Conservation (phyloP, 176 grass and related monocot genomes). For the Coix lacrymajobi region DNA sequence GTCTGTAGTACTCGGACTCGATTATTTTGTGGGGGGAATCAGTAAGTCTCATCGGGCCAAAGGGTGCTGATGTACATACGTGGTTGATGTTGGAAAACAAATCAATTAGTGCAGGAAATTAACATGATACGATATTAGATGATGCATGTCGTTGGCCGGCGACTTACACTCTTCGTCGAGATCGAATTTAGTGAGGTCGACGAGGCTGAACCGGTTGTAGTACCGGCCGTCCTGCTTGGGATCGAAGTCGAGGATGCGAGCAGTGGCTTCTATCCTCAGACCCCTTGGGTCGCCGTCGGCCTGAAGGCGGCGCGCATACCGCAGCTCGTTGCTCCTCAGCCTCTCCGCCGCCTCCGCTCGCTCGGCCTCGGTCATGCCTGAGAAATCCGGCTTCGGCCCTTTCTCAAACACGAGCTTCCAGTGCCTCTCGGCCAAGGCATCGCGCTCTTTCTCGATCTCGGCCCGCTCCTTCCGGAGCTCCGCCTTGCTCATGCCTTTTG, state of each 20-base stretch:
- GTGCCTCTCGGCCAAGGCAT: background rate
- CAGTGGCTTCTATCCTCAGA: fast-evolving
- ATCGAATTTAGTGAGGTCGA: background rate
- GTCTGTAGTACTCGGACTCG: background rate
- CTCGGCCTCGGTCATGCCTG: background rate
- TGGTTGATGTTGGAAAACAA: background rate
- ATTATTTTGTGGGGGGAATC: background rate
- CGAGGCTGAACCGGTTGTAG: background rate
- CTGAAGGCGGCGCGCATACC: background rate
- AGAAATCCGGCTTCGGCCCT: background rate
- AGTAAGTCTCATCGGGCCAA: background rate
- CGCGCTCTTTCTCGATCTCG: background rate
- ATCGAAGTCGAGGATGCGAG: background rate
- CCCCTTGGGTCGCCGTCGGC: background rate
- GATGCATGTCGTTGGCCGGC: too few relatives aligned
- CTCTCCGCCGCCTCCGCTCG: background rate
- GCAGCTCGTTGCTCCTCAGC: background rate
- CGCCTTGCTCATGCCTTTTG: too few relatives aligned
- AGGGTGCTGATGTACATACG: background rate
- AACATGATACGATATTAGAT: too few relatives aligned
- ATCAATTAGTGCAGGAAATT: too few relatives aligned
- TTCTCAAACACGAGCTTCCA: background rate
- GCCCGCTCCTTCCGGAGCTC: background rate
- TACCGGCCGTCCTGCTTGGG: background rate
- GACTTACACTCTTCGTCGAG: background rate